A percentile compares a stretch with the other conserved stretches of the same genome.
phyloP scores from a whole-genome alignment of 805 yeast genomes.

The Candida yuanshanica region DNA sequence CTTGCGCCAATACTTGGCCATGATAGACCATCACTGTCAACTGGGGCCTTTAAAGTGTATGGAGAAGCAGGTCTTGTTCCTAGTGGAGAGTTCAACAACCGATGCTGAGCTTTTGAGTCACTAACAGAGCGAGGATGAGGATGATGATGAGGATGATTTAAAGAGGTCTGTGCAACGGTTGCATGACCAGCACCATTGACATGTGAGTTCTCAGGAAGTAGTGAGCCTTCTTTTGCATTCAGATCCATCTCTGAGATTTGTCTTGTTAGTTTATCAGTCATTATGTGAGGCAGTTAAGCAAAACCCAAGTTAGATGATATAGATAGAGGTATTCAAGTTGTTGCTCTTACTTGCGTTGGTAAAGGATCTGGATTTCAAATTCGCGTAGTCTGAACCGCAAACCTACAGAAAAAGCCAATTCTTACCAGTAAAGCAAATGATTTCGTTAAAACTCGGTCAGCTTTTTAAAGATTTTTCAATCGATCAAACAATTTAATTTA shows the following conservation, averaged over 20 bases:
- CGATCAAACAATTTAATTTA: too few species aligned
- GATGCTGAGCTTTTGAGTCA: background rate
- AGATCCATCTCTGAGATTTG: slow-evolving; percentile 1
- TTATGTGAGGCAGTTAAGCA: too few species aligned
- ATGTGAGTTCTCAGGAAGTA: background rate
- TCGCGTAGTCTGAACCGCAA: too few species aligned
- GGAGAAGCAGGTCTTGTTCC: slow-evolving; percentile 79
- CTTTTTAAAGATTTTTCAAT: too few species aligned
- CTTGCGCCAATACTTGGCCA: slow-evolving; percentile 93
- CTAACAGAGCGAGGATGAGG: background rate
- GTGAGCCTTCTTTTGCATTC: too few species aligned
- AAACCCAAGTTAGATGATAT: too few species aligned
- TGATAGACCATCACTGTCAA: slow-evolving; percentile 84
- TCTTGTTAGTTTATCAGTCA: background rate
- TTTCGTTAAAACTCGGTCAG: too few species aligned
- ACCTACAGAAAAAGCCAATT: too few species aligned
- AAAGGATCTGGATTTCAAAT: too few species aligned
- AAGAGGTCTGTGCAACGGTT: background rate
- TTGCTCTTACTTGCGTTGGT: too few species aligned
- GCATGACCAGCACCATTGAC: background rate
- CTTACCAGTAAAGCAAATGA: too few species aligned
- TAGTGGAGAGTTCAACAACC: slow-evolving; percentile 44
- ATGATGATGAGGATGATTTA: slow-evolving; percentile 1
- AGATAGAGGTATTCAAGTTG: too few species aligned
- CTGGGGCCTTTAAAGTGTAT: slow-evolving; percentile 76